These are phyloP conservation scores for Aspergillus sojae DNA, from an alignment of 2,329 filamentous ascomycete genomes.

Conservation along the genomic window DNA sequence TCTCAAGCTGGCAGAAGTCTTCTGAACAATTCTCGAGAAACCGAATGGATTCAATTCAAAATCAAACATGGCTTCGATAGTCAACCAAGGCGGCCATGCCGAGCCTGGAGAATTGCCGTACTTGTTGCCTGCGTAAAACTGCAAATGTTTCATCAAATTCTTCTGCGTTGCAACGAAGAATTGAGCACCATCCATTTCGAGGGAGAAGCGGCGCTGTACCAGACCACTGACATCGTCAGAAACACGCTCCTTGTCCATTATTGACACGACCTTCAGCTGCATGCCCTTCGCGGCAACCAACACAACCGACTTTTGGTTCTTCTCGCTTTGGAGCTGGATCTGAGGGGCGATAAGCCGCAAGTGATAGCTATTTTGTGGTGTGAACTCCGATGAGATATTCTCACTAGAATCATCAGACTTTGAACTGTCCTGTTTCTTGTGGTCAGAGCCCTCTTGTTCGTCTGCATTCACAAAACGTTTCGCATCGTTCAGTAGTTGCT, in stretches of 20 bases:
- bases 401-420: constrained; percentile 61
- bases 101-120: constrained; percentile 85
- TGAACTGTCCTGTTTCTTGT: constrained; percentile 44
- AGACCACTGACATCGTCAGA: constrained; percentile 92
- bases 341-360: constrained; percentile 94
- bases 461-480: constrained; percentile 78
- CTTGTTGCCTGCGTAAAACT: constrained; percentile 90
- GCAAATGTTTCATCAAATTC: constrained; percentile 82
- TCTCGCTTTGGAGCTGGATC: constrained; percentile 97
- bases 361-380: constrained; percentile 90
- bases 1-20: constrained; percentile 89
- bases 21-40: constrained; percentile 96
- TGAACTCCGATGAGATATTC: constrained; percentile 84
- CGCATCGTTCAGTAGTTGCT: constrained; percentile 81
- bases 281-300: constrained; percentile 96
- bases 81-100: constrained; percentile 97
- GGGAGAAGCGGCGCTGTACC: constrained; percentile 88
- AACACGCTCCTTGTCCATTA: constrained; percentile 94
- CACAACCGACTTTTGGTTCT: constrained; percentile 95
- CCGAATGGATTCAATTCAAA: constrained; percentile 92
- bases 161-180: constrained; percentile 97
- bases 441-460: constrained; percentile 51
- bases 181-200: constrained; percentile 96
- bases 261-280: constrained; percentile 95
- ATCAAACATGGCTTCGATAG: constrained; percentile 97